A percentile compares a stretch with the other conserved stretches of the same genome.
Conservation (phyloP, 2,329 filamentous ascomycete genomes). For the Aspergillus puulaauensis region DNA sequence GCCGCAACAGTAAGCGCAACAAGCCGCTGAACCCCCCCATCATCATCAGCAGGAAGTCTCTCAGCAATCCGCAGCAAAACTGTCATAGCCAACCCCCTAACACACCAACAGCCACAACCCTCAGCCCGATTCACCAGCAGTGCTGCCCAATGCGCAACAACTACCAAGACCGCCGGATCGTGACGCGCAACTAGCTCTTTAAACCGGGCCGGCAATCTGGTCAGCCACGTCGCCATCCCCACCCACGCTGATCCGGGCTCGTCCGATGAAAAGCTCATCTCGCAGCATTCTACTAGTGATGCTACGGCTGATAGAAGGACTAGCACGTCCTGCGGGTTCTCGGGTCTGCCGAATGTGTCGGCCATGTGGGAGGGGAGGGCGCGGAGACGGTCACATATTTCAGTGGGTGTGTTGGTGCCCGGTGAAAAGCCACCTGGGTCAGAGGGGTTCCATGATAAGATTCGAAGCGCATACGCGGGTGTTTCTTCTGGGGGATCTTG, state of each 20-base stretch:
- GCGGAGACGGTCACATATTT: not conserved
- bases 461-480: not conserved
- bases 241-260: not conserved
- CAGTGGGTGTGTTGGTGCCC: not conserved
- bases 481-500: not conserved
- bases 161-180: not conserved
- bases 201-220: not conserved
- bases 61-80: not conserved
- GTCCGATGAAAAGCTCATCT: not conserved
- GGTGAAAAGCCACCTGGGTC: not conserved
- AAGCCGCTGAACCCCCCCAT: not conserved
- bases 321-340: not conserved
- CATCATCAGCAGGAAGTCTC: not conserved
- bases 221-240: conserved; percentile 2
- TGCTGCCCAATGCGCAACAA: conserved; percentile 7
- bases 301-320: not conserved
- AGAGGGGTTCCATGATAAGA: not conserved
- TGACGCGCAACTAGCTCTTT: not conserved
- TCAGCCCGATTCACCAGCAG: conserved; percentile 1
- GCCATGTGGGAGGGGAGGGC: conserved; percentile 6
- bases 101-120: conserved; percentile 2
- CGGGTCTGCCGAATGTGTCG: not conserved
- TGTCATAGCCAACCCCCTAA: not conserved
- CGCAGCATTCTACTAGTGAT: conserved; percentile 2
- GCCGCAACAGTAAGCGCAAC: not conserved